phyloP scores from a whole-genome alignment of 495 filamentous ascomycete genomes.

The Lasiosphaeris hirsuta region DNA sequence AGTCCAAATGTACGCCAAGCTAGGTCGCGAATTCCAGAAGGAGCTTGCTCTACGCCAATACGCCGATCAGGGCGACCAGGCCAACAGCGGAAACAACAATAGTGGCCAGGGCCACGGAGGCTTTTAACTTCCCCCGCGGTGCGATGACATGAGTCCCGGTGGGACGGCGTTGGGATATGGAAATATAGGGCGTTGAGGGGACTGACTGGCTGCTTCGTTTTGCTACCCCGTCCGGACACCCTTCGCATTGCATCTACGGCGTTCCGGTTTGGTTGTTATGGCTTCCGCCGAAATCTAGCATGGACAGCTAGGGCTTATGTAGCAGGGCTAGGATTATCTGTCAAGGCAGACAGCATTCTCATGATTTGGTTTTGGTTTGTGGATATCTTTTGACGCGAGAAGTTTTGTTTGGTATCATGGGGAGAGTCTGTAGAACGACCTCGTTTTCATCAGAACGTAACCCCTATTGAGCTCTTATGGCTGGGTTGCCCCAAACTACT shows the following conservation, averaged over 20 bases:
- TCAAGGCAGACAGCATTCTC: too few species aligned
- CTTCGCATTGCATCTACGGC: too few species aligned
- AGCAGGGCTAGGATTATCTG: too few species aligned
- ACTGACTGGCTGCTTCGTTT: neutral
- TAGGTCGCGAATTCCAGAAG: conserved; percentile 82
- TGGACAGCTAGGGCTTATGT: too few species aligned
- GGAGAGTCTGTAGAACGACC: too few species aligned
- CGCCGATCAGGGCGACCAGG: conserved; percentile 58
- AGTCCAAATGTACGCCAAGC: conserved; percentile 38
- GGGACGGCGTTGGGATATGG: neutral
- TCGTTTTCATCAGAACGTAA: too few species aligned
- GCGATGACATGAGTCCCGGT: neutral
- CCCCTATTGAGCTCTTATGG: neutral
- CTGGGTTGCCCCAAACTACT: neutral
- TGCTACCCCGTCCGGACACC: too few species aligned
- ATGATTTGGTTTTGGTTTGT: neutral
- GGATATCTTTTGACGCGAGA: neutral
- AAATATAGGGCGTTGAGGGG: neutral
- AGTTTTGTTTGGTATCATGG: neutral
- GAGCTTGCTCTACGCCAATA: conserved; percentile 94
- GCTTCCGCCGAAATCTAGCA: too few species aligned
- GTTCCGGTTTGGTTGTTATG: too few species aligned
- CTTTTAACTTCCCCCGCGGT: neutral
- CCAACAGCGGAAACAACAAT: conserved; percentile 23
- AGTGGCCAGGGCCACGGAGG: conserved; percentile 3